Evolutionary conservation across 441 rosid genomes (phyloP).

Genomic region (Kokia cookei): DNA sequence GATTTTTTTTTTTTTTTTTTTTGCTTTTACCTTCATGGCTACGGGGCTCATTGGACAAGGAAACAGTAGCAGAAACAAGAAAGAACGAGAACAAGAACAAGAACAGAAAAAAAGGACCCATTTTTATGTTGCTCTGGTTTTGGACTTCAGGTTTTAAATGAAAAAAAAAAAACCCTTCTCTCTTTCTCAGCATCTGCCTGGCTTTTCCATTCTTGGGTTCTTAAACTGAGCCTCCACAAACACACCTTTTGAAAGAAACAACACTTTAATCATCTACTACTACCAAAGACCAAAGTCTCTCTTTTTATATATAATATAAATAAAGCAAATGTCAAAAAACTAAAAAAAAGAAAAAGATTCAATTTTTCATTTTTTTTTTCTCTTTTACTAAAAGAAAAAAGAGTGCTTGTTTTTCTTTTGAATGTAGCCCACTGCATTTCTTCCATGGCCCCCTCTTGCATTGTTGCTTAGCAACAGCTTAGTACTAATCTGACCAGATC

Average conservation of each 20-base stretch:
- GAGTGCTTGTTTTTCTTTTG: not conserved
- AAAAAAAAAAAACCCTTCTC: not conserved
- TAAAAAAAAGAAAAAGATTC: not conserved
- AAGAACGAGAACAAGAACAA: conserved; percentile 18
- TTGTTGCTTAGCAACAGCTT: not conserved
- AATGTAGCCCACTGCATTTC: no score
- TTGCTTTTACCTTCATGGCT: conserved; percentile 67
- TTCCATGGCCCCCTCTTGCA: no score
- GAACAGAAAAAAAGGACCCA: conserved; percentile 23
- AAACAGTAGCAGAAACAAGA: conserved; percentile 21
- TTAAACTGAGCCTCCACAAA: conserved; percentile 22
- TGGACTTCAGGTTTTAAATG: not conserved
- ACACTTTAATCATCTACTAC: not conserved
- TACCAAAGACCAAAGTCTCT: not conserved
- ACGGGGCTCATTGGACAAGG: conserved; percentile 59
- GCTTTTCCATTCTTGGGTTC: conserved; percentile 21
- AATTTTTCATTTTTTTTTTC: no score
- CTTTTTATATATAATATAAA: not conserved
- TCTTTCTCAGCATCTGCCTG: not conserved
- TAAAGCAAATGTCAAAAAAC: not conserved
- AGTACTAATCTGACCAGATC: not conserved
- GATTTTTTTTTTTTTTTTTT: no score
- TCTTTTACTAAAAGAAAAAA: no score
- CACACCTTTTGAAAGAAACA: conserved; percentile 10
- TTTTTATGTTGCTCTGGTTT: conserved; percentile 8